Percentiles rank a stretch among this genome's conserved stretches.
Evolutionary conservation across 176 grass and related monocot species (phyloP).

Genomic region (Ampelocalamus luodianensis): DNA sequence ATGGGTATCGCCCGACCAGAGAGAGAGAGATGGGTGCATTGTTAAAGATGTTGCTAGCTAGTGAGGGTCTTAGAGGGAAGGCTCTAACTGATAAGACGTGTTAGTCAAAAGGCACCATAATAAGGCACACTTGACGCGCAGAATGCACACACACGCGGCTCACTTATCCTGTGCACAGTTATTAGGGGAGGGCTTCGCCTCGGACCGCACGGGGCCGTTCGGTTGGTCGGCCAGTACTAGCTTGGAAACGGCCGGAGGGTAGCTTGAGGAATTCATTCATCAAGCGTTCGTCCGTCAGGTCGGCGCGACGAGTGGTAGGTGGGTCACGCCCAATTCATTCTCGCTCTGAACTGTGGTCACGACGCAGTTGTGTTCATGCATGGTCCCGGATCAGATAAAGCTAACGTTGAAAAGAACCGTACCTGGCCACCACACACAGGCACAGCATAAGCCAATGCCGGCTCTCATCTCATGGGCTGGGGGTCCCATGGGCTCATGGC

Average conservation of each 20-base stretch:
- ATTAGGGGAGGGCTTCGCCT: background rate
- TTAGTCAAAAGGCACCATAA: background rate
- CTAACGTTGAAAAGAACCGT: background rate
- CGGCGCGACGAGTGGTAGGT: background rate
- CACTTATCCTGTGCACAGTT: background rate
- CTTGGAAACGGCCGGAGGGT: background rate
- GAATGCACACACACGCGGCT: background rate
- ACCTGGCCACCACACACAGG: slow-evolving; percentile 5
- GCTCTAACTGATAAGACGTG: background rate
- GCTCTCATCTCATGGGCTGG: background rate
- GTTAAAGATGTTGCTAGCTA: background rate
- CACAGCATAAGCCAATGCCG: background rate
- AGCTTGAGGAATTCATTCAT: background rate
- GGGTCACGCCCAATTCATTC: slow-evolving; percentile 44
- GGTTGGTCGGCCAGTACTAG: background rate
- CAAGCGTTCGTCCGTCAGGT: background rate
- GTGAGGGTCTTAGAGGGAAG: background rate
- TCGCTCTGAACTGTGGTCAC: slow-evolving; percentile 37
- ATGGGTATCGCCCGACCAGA: background rate
- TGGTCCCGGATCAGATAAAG: slow-evolving; percentile 14
- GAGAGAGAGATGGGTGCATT: background rate
- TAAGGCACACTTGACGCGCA: background rate
- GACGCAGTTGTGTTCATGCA: slow-evolving; percentile 39
- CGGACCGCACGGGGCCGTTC: background rate
- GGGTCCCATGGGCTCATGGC: background rate